Base-by-base conservation (phyloP, 129 eudicot species). In the Deinandra increscens region DNA sequence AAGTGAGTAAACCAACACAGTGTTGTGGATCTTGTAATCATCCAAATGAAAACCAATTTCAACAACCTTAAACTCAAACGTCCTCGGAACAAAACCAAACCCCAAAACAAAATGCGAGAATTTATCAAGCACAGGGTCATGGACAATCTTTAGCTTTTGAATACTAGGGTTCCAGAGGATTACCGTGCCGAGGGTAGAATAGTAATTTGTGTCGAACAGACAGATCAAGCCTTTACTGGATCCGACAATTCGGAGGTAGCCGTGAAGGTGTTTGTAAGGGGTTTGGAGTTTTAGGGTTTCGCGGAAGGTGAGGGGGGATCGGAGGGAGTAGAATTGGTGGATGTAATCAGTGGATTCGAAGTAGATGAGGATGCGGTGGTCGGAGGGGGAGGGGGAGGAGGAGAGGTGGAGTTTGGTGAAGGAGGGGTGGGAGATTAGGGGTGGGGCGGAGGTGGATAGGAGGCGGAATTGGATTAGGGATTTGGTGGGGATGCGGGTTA, bases 91-190 rank as follows among this genome's bases (percentile, higher is more conserved):
- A 55, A 84, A 84, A 66, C 84, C 82, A 80, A 84, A 84, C 75
- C 84, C 88, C 33, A 80, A 37, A 49, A 68, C 73, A 74, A 76
- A 64, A 46, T 80, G 84, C 5, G 88, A 77, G 42, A 73, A 50
- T 0, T 9, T 56, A 44, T 43, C 62, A 46, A 13, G 34, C 26
- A 29, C 14, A 22, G 73, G 60, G 33, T 43, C 39, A 10, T 51
- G 54, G 6, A 84, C 8, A 38, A 56, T 56, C 48, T 59, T 76
- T 60, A 63, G 42, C 4, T 69, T 84, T 3, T 65, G 33, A 17
- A 80, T 63, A 69, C 80, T 76, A 51, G 84, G 84, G 56, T 84
- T 84, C 81, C 84, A 80, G 4, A 84, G 62, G 49, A 80, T 50
- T 23, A 84, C 20, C 49, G 29, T 42, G 0, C 84, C 84, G 1